These are phyloP conservation scores for Rhododendron mucronatum DNA, from an alignment of 148 eudicot species.

Conservation along the genomic window DNA sequence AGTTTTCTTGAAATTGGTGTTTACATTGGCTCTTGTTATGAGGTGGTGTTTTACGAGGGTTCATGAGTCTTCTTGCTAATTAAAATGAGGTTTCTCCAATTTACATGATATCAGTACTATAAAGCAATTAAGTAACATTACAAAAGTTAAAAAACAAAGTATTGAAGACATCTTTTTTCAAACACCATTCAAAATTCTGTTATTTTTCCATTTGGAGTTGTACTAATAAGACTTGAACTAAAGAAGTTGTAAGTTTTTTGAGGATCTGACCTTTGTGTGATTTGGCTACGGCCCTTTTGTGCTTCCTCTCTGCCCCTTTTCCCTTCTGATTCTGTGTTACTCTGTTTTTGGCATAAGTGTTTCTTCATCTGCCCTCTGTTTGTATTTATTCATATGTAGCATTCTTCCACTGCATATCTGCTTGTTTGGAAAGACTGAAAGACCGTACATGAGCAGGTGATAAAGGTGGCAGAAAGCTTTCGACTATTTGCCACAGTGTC, in stretches of 20 bases:
- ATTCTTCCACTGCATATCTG: neutral
- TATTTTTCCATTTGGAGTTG: neutral
- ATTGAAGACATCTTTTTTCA: neutral
- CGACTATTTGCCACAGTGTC: conserved; percentile 83
- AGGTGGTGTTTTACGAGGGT: neutral
- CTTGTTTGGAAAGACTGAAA: neutral
- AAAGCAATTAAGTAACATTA: neutral
- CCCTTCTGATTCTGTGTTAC: neutral
- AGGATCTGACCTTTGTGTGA: neutral
- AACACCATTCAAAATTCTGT: neutral
- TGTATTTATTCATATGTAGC: neutral
- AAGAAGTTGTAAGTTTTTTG: too few species aligned
- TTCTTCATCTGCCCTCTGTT: neutral
- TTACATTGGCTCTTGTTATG: neutral
- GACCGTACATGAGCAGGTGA: conserved; percentile 45
- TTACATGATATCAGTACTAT: neutral
- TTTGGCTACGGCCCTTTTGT: neutral
- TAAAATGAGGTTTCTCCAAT: neutral
- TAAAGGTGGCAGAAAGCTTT: conserved; percentile 67
- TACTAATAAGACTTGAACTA: neutral
- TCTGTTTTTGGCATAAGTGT: too few species aligned
- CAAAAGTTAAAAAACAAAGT: neutral
- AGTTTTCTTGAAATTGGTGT: neutral
- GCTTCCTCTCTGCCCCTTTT: neutral
- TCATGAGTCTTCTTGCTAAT: neutral